Base-by-base conservation (phyloP, 805 yeast species). In the Schwanniomyces pseudopolymorphus region DNA sequence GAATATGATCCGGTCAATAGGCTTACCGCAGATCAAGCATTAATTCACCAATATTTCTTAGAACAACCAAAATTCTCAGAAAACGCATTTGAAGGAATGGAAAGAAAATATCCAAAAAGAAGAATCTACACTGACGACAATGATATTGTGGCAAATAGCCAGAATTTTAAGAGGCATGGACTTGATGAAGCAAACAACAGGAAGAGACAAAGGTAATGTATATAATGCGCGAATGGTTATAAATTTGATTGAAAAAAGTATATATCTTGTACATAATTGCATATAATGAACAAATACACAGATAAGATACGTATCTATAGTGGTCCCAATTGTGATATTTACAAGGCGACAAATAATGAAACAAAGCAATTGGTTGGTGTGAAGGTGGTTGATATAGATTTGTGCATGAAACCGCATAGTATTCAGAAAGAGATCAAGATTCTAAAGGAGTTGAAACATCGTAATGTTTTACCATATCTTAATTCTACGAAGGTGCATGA, bases 41-140 rank as follows among this genome's bases (percentile, higher is more conserved):
- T 92, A 50, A 70, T 79, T 8, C 96, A 91, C 65, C 82, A 81
- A 14, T 94, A 86, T 74, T 92, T 94, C 59, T 67, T 79, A 33
- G 92, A 86, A 44, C 67, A 72, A 24, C 88, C 95, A 0, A 74
- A 73, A 53, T 89, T 89, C 0, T 69, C 77, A 16, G 83, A 77
- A 21, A 88, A 89, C 58, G 92, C 94, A 1, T 94, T 94, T 64
- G 89, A 85, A 49, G 86, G 87, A 1, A 78, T 84, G 47, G 77
- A 74, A 33, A 75, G 83, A 58, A 83, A 80, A 53, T 94, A 94
- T 60, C 98, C 99, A 2, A 78, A 83, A 26, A 75, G 99, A 53
- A 78, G 96, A 55, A 89, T 92, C 25, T 88, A 89, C 55, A 84
- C 88, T 17, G 95, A 88, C 57, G 96, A 90, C 62, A 84, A 83